Evolutionary conservation across 2,329 filamentous ascomycete species (phyloP), one percentile per base, ranked within the genome.

Genomic region (Aspergillus tubingensis): DNA sequence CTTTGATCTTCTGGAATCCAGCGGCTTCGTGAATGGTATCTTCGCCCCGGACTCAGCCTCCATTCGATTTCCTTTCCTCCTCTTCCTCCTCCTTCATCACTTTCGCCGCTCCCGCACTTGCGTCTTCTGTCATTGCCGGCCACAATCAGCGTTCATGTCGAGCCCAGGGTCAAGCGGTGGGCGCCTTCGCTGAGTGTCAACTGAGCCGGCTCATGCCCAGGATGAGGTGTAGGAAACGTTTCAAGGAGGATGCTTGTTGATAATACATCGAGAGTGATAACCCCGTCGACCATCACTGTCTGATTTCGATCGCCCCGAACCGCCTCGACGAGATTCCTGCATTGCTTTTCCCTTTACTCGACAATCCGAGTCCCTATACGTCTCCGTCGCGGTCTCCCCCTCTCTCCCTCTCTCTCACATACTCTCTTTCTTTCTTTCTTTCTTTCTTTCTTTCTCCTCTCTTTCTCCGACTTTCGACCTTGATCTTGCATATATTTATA

Each of bases 221-320:
- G 71, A 79, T 79, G 77, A 73, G 75, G 76, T 76, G 73, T 76
- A 75, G 74, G 71, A 79, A 77, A 77, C 75, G 76, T 60, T 74
- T 72, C 65, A 78, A 76, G 70, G 69, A 74, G 70, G 70, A 76
- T 76, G 73, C 72, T 74, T 73, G 71, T 74, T 74, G 72, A 70
- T 68, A 70, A 70, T 65, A 60, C 68, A 61, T 66, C 65, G 65
- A 68, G 62, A 69, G 59, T 64, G 63, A 68, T 64, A 62, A 36
- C 59, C 65, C 57, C 68, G 54, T 65, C 59, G 65, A 66, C 61
- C 65, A 61, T 63, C 30, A 62, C 57, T 61, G 62, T 66, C 64
- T 57, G 58, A 62, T 59, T 52, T 60, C 59, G 56, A 62, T 60
- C 60, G 62, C 52, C 63, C 57, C 63, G 59, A 60, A 58, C 54